Conservation (phyloP, 2,329 filamentous ascomycete species). For the Helminthosporium solani region DNA sequence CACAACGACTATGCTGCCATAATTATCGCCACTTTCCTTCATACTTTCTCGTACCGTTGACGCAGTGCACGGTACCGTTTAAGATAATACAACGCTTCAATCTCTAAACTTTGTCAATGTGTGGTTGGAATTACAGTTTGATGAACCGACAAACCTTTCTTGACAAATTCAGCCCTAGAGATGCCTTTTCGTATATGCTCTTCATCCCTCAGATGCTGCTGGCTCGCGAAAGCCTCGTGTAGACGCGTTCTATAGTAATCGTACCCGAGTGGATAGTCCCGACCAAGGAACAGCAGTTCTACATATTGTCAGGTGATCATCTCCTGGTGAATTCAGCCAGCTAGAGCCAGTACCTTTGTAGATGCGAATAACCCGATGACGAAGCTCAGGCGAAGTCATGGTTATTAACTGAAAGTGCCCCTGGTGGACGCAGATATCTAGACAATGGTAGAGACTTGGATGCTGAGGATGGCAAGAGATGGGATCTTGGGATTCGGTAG, state of each 20-base stretch:
- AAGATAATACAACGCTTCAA: conserved; percentile 92
- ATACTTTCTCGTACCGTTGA: conserved; percentile 67
- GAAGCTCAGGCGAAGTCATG: conserved; percentile 54
- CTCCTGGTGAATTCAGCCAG: not conserved
- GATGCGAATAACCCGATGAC: conserved; percentile 76
- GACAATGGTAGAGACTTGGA: too few relatives aligned
- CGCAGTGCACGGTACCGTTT: conserved; percentile 85
- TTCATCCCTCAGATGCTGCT: conserved; percentile 69
- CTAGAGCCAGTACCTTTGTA: conserved; percentile 70
- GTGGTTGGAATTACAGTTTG: not conserved
- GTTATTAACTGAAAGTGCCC: not conserved
- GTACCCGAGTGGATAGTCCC: conserved; percentile 84
- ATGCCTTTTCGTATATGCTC: conserved; percentile 75
- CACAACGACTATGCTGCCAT: conserved; percentile 9
- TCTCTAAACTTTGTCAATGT: conserved; percentile 57
- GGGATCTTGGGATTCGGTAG: too few relatives aligned
- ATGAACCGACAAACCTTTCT: conserved; percentile 65
- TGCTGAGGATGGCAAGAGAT: too few relatives aligned
- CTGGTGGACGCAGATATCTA: too few relatives aligned
- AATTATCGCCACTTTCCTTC: conserved; percentile 6
- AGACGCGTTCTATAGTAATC: conserved; percentile 77
- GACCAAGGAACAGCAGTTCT: conserved; percentile 84
- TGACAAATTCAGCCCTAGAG: conserved; percentile 79
- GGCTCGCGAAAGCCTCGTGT: conserved; percentile 81
- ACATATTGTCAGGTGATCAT: conserved; percentile 5